phyloP scores from a whole-genome alignment of 179 eudicot species.

The Dionaea muscipula region DNA sequence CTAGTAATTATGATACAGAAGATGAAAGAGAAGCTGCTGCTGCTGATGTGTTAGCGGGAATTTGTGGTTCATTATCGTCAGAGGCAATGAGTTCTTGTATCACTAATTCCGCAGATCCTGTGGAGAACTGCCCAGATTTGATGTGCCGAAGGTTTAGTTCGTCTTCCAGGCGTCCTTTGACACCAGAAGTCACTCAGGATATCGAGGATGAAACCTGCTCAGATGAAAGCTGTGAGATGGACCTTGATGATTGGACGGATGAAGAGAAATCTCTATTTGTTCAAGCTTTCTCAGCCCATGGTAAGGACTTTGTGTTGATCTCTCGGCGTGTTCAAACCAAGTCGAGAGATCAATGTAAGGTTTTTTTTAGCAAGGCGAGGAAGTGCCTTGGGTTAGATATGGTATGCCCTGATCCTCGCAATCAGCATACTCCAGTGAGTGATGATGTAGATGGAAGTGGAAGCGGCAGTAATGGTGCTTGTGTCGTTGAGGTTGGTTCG shows the following conservation, averaged over 20 bases:
- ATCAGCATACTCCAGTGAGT: constrained; percentile 15
- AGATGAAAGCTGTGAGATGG: constrained; percentile 85
- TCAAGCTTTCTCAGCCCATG: constrained; percentile 58
- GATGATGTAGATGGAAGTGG: constrained; percentile 50
- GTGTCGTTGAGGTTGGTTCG: constrained; percentile 46
- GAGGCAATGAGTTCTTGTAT: constrained; percentile 95
- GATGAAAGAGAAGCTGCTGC: constrained; percentile 59
- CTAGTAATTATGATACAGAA: constrained; percentile 29
- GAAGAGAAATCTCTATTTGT: constrained; percentile 72
- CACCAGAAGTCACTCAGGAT: constrained; percentile 49
- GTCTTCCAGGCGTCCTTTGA: constrained; percentile 31
- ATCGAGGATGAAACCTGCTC: constrained; percentile 59
- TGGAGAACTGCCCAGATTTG: constrained; percentile 44
- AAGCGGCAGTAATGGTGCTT: constrained; percentile 59
- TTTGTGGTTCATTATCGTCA: constrained; percentile 79
- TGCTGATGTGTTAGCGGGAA: constrained; percentile 92
- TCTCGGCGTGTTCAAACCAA: constrained; percentile 61
- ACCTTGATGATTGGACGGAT: constrained; percentile 77
- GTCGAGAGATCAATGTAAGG: constrained; percentile 67
- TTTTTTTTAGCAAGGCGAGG: constrained; percentile 75
- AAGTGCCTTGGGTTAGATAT: constrained; percentile 70
- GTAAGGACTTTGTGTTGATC: constrained; percentile 68
- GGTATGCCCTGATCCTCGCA: constrained; percentile 23
- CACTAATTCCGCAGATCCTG: constrained; percentile 68
- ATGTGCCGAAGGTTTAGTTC: constrained; percentile 34